Evolutionary conservation across 257 asterid genomes (phyloP).

Genomic region (Rubia yunnanensis): DNA sequence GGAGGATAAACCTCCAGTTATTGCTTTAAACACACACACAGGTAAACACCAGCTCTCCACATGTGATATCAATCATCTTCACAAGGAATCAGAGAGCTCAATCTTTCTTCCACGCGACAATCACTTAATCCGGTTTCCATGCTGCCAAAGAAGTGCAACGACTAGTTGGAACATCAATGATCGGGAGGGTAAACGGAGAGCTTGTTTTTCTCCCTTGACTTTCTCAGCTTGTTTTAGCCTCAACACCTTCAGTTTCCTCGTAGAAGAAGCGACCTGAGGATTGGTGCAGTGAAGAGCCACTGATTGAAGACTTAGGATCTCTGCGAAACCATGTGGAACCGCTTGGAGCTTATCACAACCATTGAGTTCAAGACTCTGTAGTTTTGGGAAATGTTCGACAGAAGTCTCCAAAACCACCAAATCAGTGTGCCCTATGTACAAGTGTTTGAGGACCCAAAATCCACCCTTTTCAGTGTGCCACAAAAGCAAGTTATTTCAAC

Average conservation of each 20-base stretch:
- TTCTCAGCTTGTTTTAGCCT: neutral
- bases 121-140: neutral
- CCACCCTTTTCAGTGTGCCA: constrained; percentile 17
- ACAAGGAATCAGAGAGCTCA: neutral
- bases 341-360: neutral
- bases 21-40: neutral
- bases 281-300: neutral
- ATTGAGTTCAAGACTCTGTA: neutral
- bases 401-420: constrained; percentile 16
- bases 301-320: neutral
- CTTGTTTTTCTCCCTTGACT: neutral
- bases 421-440: constrained; percentile 15
- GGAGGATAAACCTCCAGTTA: neutral
- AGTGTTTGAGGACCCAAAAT: constrained; percentile 8
- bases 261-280: neutral
- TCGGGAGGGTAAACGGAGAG: constrained; percentile 17
- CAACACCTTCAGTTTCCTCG: neutral
- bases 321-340: neutral
- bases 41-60: neutral
- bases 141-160: neutral
- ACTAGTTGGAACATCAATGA: neutral
- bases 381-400: constrained; percentile 14
- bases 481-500: neutral
- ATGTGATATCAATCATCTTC: neutral
- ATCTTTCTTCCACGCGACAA: neutral